Conservation (phyloP, 1,284 basidiomycete species). For the Apiotrichum sp. region DNA sequence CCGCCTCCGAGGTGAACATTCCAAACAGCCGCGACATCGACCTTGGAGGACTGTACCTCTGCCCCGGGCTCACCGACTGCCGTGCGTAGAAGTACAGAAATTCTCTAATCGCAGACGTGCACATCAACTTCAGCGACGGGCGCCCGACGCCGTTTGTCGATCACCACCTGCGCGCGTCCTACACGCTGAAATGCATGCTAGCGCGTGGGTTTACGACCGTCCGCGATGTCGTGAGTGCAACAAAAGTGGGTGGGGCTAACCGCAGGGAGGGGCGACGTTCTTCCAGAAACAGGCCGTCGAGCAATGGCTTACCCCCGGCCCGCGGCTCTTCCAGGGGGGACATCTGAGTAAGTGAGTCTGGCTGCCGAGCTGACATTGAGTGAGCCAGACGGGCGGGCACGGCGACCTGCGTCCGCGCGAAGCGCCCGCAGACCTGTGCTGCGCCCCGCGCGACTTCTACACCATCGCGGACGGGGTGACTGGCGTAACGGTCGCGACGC, state of each 20-base stretch:
- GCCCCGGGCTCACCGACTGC: slow-evolving; percentile 22
- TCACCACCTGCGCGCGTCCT: slow-evolving; percentile 35
- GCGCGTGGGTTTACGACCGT: slow-evolving; percentile 52
- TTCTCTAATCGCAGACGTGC: slow-evolving; percentile 24
- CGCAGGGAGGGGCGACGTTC: slow-evolving; percentile 16
- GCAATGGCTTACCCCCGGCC: slow-evolving; percentile 20
- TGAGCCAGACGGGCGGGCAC: slow-evolving; percentile 18
- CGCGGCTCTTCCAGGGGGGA: slow-evolving; percentile 18
- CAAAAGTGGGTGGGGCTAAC: background rate
- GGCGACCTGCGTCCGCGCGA: slow-evolving; percentile 11
- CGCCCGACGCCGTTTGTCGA: slow-evolving; percentile 10
- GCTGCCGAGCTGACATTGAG: background rate
- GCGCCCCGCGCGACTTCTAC: background rate
- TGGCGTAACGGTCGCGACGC: background rate
- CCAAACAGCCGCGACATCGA: slow-evolving; percentile 12
- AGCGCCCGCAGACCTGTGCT: background rate
- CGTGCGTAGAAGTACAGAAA: slow-evolving; percentile 6
- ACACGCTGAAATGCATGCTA: slow-evolving; percentile 48
- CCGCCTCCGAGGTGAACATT: background rate
- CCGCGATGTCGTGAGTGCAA: slow-evolving; percentile 37
- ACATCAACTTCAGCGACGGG: slow-evolving; percentile 23
- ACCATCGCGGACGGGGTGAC: slow-evolving; percentile 12
- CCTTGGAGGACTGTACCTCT: slow-evolving; percentile 15
- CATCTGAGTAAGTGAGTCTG: background rate
- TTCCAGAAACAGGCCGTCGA: slow-evolving; percentile 17